Conservation (phyloP, 176 grass and related monocot genomes). For the Thalia dealbata region DNA sequence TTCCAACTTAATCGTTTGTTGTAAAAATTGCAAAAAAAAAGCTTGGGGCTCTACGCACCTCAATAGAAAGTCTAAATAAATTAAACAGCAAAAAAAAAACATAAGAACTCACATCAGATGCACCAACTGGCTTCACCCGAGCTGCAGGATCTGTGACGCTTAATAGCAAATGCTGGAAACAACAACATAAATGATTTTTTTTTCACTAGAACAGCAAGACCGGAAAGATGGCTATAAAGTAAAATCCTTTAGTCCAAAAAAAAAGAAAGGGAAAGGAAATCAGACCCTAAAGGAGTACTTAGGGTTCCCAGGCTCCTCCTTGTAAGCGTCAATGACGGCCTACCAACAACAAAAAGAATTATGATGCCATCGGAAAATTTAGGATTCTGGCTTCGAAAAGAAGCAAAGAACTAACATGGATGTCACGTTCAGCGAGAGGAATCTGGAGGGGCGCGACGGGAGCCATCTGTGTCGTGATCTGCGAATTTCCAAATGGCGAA, state of each 20-base stretch:
- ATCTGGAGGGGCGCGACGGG: constrained; percentile 69
- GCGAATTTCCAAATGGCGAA: constrained; percentile 41
- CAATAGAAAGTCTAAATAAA: constrained; percentile 11
- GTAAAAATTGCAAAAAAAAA: constrained; percentile 12
- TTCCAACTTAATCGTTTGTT: constrained; percentile 7
- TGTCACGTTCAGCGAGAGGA: constrained; percentile 72
- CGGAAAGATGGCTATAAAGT: neutral
- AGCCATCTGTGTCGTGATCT: constrained; percentile 96
- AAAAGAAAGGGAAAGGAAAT: constrained; percentile 7
- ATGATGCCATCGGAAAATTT: neutral
- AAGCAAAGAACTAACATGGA: constrained; percentile 44
- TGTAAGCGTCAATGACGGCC: constrained; percentile 81
- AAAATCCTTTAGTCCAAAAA: neutral
- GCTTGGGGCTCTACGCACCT: constrained; percentile 2
- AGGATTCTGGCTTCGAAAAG: neutral
- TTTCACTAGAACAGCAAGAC: neutral
- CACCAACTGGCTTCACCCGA: constrained; percentile 74
- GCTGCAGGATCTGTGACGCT: constrained; percentile 73
- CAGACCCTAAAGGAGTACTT: constrained; percentile 76
- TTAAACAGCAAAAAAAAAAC: neutral
- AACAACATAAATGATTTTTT: neutral
- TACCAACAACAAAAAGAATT: constrained; percentile 27
- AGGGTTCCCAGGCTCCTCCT: constrained; percentile 70
- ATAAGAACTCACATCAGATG: constrained; percentile 55
- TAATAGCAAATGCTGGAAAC: constrained; percentile 70